phyloP scores from a whole-genome alignment of 345 rosid genomes.

The Raphanus raphanistrum region DNA sequence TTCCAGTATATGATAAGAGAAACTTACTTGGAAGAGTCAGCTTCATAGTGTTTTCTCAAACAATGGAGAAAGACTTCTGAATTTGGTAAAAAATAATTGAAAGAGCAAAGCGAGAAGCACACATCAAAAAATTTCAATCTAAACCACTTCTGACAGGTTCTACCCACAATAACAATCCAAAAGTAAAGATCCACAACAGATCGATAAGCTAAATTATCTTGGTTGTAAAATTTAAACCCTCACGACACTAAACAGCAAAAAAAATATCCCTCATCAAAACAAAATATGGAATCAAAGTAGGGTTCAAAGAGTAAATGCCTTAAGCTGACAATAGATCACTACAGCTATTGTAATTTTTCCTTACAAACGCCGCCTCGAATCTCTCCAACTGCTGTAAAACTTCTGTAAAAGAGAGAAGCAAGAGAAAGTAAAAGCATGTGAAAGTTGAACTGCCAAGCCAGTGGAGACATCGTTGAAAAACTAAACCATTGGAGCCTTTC shows the following conservation, averaged over 20 bases:
- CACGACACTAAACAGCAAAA: not conserved
- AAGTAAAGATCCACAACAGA: not conserved
- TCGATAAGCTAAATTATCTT: not conserved
- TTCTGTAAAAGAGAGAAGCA: not conserved
- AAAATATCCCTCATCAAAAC: not conserved
- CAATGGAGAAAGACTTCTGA: not conserved
- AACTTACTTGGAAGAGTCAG: not conserved
- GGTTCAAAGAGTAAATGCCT: not conserved
- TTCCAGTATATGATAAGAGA: slow-evolving; percentile 75
- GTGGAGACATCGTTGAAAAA: not conserved
- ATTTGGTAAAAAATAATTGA: not conserved
- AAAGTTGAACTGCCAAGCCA: not conserved
- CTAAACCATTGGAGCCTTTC: not conserved
- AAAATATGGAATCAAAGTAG: not conserved
- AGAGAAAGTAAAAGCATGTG: not conserved
- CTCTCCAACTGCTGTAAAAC: not conserved
- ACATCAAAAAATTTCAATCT: not conserved
- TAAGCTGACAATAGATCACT: not conserved
- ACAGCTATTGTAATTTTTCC: not conserved
- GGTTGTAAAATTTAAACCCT: not conserved
- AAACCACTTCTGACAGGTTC: not conserved
- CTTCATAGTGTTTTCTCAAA: not conserved
- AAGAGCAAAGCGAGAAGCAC: not conserved
- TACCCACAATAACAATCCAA: not conserved
- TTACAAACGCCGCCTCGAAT: not conserved